phyloP scores from a whole-genome alignment of 2,329 filamentous ascomycete genomes.

The Colletotrichum somersetense region DNA sequence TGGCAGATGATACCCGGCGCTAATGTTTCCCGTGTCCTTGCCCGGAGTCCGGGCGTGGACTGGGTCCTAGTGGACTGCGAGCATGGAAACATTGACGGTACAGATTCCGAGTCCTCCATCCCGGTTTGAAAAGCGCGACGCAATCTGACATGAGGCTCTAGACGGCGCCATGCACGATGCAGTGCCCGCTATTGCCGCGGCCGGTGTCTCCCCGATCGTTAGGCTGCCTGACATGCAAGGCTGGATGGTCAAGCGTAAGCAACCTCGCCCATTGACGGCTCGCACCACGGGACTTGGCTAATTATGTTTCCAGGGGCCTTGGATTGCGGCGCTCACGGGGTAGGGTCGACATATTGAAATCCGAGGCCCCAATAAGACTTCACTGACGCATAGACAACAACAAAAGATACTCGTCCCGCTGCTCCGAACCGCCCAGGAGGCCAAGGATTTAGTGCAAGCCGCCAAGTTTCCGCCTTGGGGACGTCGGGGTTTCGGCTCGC shows the following conservation, averaged over 20 bases:
- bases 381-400: conserved; percentile 18
- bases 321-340: conserved; percentile 69
- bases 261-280: conserved; percentile 1
- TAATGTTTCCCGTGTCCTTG: conserved; percentile 70
- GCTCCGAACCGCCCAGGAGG: conserved; percentile 66
- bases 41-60: conserved; percentile 71
- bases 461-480: conserved; percentile 70
- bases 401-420: conserved; percentile 64
- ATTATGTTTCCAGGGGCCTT: conserved; percentile 60
- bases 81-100: conserved; percentile 65
- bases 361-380: not conserved
- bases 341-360: conserved; percentile 46
- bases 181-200: conserved; percentile 63
- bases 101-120: conserved; percentile 48
- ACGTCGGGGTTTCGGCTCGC: conserved; percentile 67
- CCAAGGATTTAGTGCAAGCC: conserved; percentile 61
- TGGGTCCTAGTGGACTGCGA: conserved; percentile 74
- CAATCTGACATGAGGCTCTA: conserved; percentile 40
- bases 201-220: conserved; percentile 58
- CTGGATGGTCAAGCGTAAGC: conserved; percentile 69
- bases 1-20: conserved; percentile 75
- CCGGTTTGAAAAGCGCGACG: not conserved
- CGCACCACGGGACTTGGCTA: not conserved
- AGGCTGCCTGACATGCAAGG: conserved; percentile 69
- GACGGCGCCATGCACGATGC: conserved; percentile 66